Evolutionary conservation across 345 rosid genomes (phyloP).

Genomic region (Populus euphratica): DNA sequence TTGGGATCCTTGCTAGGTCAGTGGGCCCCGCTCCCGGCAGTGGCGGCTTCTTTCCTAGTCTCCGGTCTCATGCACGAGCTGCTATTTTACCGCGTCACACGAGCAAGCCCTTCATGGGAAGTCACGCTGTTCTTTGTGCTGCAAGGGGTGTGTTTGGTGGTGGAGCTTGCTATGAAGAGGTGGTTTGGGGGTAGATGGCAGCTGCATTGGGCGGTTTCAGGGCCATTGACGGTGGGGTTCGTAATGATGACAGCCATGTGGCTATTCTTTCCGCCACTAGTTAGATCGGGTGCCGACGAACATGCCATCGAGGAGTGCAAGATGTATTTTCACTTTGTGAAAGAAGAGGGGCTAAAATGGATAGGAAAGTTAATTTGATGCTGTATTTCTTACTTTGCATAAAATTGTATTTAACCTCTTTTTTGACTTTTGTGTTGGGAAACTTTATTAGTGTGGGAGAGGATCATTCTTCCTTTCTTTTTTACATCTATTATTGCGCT

Average conservation of each 20-base stretch:
- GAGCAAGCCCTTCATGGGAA: conserved; percentile 32
- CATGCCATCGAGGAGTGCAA: conserved; percentile 17
- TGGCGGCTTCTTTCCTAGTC: conserved; percentile 20
- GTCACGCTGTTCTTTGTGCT: conserved; percentile 33
- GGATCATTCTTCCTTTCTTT: too few relatives aligned
- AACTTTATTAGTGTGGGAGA: too few relatives aligned
- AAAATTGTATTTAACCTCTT: too few relatives aligned
- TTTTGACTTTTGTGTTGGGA: too few relatives aligned
- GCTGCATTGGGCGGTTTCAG: conserved; percentile 21
- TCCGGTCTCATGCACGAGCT: conserved; percentile 40
- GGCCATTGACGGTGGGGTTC: conserved; percentile 33
- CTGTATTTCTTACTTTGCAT: too few relatives aligned
- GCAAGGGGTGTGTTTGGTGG: conserved; percentile 33
- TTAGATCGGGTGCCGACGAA: conserved; percentile 15
- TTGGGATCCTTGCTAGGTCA: not conserved
- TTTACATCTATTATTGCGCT: too few relatives aligned
- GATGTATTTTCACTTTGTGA: conserved; percentile 8
- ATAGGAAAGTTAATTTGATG: too few relatives aligned
- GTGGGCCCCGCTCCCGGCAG: not conserved
- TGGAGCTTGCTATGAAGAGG: conserved; percentile 30
- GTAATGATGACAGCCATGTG: conserved; percentile 29
- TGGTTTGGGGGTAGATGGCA: conserved; percentile 6
- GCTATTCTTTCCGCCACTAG: conserved; percentile 43
- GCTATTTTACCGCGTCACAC: conserved; percentile 19
- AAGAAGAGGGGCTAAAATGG: too few relatives aligned